A percentile compares a stretch with the other conserved stretches of the same genome.
These are phyloP conservation scores for Spizellomyces punctatus DNA, from an alignment of 192 early-diverging fungal species.

Conservation along the genomic window DNA sequence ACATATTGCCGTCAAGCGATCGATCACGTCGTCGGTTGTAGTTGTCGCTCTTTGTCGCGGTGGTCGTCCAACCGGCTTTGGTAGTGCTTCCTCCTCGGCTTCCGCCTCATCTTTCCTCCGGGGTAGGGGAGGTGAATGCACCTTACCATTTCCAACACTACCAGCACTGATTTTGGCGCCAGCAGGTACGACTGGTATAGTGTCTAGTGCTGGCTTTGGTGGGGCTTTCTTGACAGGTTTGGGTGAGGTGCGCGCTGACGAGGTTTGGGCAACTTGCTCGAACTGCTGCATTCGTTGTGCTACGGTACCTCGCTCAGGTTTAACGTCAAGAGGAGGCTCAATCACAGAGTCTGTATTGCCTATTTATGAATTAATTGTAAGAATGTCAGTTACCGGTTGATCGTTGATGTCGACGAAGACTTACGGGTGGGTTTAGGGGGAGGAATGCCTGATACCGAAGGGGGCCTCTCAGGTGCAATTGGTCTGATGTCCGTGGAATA, in stretches of 20 bases:
- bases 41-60: conserved; percentile 46
- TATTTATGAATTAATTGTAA: background rate
- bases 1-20: conserved; percentile 76
- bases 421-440: conserved; percentile 41
- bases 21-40: conserved; percentile 80
- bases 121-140: background rate
- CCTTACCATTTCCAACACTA: conserved; percentile 8
- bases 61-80: conserved; percentile 11
- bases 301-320: conserved; percentile 28
- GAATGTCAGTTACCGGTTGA: background rate
- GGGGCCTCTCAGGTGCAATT: conserved; percentile 5
- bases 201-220: conserved; percentile 29
- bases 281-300: conserved; percentile 45
- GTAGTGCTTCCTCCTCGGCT: background rate
- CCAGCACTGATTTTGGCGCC: background rate
- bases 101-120: background rate
- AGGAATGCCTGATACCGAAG: background rate
- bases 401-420: background rate
- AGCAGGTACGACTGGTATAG: background rate
- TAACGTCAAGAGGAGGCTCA: conserved; percentile 9
- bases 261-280: conserved; percentile 14
- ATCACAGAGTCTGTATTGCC: conserved; percentile 17
- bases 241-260: conserved; percentile 16
- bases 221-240: conserved; percentile 27
- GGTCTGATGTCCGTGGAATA: conserved; percentile 61